Base-by-base conservation (phyloP, 2,329 filamentous ascomycete species). In the Botrytis hyacinthi region DNA sequence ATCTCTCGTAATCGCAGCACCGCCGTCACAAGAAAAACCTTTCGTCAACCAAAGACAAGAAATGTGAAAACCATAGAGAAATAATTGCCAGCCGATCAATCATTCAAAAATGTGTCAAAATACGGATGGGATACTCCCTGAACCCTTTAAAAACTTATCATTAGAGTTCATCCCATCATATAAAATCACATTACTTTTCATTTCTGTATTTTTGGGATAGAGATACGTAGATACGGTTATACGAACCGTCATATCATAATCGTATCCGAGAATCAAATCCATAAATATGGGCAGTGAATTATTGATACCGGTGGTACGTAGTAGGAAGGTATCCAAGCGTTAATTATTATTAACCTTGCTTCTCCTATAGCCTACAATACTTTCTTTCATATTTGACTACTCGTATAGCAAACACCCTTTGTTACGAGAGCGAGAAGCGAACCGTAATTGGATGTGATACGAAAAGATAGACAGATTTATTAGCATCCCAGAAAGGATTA, bases 391-490 rank as follows among this genome's bases (percentile, higher is more conserved):
- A 29, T 10, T 20, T 65, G 9, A 29, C 20, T 48, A 35, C 29
- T 48, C 65, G 65, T 48, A 54, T 67, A 10, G 14, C 7, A 2
- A 10, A 8, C 7, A 2, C 42, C 26, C 12, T 40, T 7, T n/a
- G 12, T n/a, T n/a, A 29, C 65, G 65, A 67, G 44, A 54, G 37
- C 65, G 65, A 67, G 44, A 54, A 22, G 46, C 46, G 65, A 54
- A 12, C 14, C 35, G 37, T 37, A 40, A 37, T 40, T 37, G 63
- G 63, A 37, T 20, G 63, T 51, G 63, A 48, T 37, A 66, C 63
- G 63, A 35, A 66, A n/a, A 48, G 44, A 48, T 48, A 12, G 63
- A 4, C 32, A 16, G 29, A 54, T 5, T 9, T 42, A 22, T 35
- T 35, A 26, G 22, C 32, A 37, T n/a, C n/a, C 14, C 22, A 16